A percentile compares a stretch with the other conserved stretches of the same genome.
These are phyloP conservation scores for Ormosia emarginata DNA, from an alignment of 306 rosid species.

Conservation along the genomic window DNA sequence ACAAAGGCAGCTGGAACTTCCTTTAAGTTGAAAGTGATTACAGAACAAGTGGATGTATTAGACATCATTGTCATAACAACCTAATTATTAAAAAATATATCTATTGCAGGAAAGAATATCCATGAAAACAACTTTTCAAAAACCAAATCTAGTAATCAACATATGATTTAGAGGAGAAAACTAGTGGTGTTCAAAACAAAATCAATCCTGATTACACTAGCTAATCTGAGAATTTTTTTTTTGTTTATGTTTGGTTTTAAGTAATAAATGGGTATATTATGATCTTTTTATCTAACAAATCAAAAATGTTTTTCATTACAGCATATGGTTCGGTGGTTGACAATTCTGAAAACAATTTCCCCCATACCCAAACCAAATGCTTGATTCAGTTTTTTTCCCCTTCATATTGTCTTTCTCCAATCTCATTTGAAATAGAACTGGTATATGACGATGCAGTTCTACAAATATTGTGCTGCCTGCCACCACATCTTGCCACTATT, in stretches of 20 bases:
- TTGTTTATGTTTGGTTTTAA: not conserved
- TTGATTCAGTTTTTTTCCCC: not conserved
- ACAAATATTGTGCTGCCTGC: not conserved
- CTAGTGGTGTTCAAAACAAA: not conserved
- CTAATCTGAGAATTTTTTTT: not conserved
- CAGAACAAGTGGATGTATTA: slow-evolving; percentile 7
- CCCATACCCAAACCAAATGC: not conserved
- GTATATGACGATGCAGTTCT: not conserved
- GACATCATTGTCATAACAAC: slow-evolving; percentile 21
- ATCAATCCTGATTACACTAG: not conserved
- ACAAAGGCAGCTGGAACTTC: slow-evolving; percentile 85
- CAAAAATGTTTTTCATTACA: not conserved
- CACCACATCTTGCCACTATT: not conserved
- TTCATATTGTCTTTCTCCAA: not conserved
- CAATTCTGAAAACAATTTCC: not conserved
- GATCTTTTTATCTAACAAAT: not conserved
- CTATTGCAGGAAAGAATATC: not conserved
- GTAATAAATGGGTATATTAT: not conserved
- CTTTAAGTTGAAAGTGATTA: slow-evolving; percentile 31
- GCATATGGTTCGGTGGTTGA: not conserved
- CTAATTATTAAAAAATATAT: not conserved
- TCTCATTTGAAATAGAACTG: not conserved
- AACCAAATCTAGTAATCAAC: slow-evolving; percentile 1
- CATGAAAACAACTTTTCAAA: not conserved
- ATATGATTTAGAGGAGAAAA: not conserved